Evolutionary conservation across 164 flowering plant genomes (phyloP), one percentile per base, ranked within the genome.

Genomic region (Cinnamomum chago): DNA sequence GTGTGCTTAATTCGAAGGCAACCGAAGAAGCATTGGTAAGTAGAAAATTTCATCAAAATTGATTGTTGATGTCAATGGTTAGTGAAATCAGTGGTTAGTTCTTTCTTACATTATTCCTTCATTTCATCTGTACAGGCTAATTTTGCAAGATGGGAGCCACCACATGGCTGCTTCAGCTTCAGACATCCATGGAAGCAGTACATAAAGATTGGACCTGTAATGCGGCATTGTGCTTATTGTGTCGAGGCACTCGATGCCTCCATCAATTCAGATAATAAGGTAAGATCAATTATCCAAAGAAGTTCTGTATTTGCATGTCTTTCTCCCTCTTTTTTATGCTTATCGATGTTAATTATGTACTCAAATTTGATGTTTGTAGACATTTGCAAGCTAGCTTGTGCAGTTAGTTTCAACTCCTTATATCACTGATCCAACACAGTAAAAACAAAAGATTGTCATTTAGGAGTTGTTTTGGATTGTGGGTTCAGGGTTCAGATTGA

Each of bases 61-160:
- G 24, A 47, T 40, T 10, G 20, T 18, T 18, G 50, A 70, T 65
- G 24, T 65, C 17, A 15, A 11, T 23, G n/a, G 23, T 60, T 22
- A 9, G 24, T 14, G 24, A 65, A 65, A 23, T 2, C 30, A 25
- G 24, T 67, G 4, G 4, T 67, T 55, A 55, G 13, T 28, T 67
- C 14, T 67, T 25, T 22, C 60, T 14, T 70, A 23, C 13, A 51
- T 5, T 13, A 22, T 70, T n/a, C 47, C n/a, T 22, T 69, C 30
- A 24, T 0, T 10, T 30, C 14, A 27, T 35, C 65, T 70, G 23
- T 17, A 51, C 78, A 92, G 98, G 94, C 88, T 20, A 94, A 89
- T 77, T 88, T 92, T 69, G 95, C 97, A 0, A 84, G 85, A 83
- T 94, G 97, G 95, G 98, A 94, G 75, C 97, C 98, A 15, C 83